Evolutionary conservation across 75 land plant genomes (phyloP), one percentile per base, ranked within the genome.

Genomic region (Pinus tabuliformis): DNA sequence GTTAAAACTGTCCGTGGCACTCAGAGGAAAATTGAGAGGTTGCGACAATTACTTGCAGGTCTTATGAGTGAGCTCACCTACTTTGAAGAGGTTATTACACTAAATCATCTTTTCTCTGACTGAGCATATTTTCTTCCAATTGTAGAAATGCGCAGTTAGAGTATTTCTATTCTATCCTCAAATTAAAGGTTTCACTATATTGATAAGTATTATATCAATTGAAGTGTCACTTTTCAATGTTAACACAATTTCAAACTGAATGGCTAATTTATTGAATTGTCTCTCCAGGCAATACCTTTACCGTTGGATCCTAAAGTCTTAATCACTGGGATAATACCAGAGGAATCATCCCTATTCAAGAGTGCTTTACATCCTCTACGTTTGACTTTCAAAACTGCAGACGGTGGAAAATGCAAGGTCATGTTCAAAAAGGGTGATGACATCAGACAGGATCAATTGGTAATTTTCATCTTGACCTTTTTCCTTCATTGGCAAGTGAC

Each of bases 341-440:
- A 87, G 56, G 95, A 97, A 74, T 97, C 95, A 54, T 88, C 95
- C 15, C 80, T 97, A 37, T 97, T 97, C 63, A 92, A 89, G 81
- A 97, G 99, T 86, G 87, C 93, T 33, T 74, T 94, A 59, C 81
- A 90, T 82, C 99, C 99, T 59, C 77, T 97, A 79, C 86, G 93
- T n/a, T 81, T 97, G 42, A 92, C 95, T 65, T 97, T 97, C 76
- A 78, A 90, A 54, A 92, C 91, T 22, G 87, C 81, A 56, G 88
- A 71, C 76, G 97, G 93, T 78, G 98, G 90, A 71, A 92, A 79
- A 63, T 89, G 93, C 81, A 89, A 89, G 82, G 81, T 97, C 14
- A 94, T 97, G 54, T 97, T 92, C 81, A 97, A 97, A 76, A 94
- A 94, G 78, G 99, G 99, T n/a, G 99, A 97, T 89, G 99, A 97